phyloP scores from a whole-genome alignment of 1,139 yeast species.

The Suhomyces taliae region DNA sequence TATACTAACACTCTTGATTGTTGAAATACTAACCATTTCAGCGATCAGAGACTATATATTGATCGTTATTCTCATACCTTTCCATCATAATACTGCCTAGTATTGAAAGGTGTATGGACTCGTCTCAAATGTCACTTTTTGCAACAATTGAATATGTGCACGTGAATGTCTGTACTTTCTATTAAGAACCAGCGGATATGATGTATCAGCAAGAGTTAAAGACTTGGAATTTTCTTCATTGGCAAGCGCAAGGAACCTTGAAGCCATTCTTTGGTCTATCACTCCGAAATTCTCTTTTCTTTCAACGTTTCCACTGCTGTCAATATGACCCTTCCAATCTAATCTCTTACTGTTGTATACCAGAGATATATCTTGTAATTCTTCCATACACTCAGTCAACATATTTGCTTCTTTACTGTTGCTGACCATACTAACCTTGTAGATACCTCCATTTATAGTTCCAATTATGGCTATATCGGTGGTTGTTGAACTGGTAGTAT shows the following conservation, averaged over 20 bases:
- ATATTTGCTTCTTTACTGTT: not conserved
- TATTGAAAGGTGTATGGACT: not conserved
- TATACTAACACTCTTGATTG: too few species aligned
- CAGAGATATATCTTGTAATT: not conserved
- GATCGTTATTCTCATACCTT: too few species aligned
- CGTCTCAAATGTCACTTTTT: slow-evolving; percentile 3
- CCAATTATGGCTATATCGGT: slow-evolving; percentile 27
- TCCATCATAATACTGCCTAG: not conserved
- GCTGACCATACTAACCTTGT: slow-evolving; percentile 14
- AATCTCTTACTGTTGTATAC: not conserved
- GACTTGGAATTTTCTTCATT: not conserved
- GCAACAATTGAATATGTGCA: slow-evolving; percentile 4
- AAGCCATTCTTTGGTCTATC: slow-evolving; percentile 2
- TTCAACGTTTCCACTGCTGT: slow-evolving; percentile 2
- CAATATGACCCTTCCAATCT: slow-evolving; percentile 8
- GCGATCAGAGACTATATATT: too few species aligned
- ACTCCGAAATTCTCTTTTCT: slow-evolving; percentile 6
- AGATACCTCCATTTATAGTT: slow-evolving; percentile 39
- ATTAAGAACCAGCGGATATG: not conserved
- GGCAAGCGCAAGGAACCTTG: slow-evolving; percentile 2
- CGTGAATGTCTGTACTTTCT: not conserved
- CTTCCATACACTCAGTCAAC: slow-evolving; percentile 1
- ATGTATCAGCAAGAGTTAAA: too few species aligned
- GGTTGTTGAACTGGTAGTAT: not conserved
- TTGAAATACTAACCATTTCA: too few species aligned